Percentiles rank a stretch among this genome's conserved stretches.
These are phyloP conservation scores for Salinomyces thailandicus DNA, from an alignment of 2,329 filamentous ascomycete species.

Conservation along the genomic window DNA sequence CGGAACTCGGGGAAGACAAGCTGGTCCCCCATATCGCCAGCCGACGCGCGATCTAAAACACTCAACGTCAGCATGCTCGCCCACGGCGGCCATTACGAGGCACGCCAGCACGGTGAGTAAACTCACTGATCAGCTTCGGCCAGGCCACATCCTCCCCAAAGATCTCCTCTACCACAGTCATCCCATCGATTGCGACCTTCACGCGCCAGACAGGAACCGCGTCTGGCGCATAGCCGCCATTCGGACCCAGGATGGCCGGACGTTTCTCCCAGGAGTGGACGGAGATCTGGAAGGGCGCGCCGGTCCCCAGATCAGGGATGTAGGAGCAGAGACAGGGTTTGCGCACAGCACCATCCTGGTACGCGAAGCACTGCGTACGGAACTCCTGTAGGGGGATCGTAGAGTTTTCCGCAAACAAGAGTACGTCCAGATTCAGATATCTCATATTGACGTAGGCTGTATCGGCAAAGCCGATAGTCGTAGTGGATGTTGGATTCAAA, in stretches of 20 bases:
- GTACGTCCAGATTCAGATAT: conserved; percentile 76
- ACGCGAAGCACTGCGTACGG: conserved; percentile 62
- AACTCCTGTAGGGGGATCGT: conserved; percentile 72
- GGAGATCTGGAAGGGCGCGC: conserved; percentile 58
- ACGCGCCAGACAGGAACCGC: conserved; percentile 25
- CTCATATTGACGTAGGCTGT: too few species aligned
- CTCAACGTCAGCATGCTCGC: background rate
- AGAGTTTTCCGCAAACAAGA: conserved; percentile 57
- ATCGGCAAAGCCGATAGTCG: too few species aligned
- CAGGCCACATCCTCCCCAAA: conserved; percentile 43
- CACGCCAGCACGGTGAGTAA: too few species aligned
- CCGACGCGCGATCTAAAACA: background rate
- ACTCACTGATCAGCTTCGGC: conserved; percentile 44
- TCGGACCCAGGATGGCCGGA: conserved; percentile 14
- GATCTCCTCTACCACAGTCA: conserved; percentile 40
- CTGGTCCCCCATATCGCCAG: background rate
- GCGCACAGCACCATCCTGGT: conserved; percentile 3
- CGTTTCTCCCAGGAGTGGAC: conserved; percentile 62
- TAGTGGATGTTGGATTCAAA: too few species aligned
- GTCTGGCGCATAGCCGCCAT: conserved; percentile 5
- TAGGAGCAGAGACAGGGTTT: conserved; percentile 50
- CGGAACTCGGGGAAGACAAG: conserved; percentile 66
- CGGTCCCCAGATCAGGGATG: conserved; percentile 51
- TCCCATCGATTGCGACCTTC: conserved; percentile 58
- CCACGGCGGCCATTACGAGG: too few species aligned